Conservation (phyloP, 1,284 basidiomycete genomes). For the Malassezia obtusa region DNA sequence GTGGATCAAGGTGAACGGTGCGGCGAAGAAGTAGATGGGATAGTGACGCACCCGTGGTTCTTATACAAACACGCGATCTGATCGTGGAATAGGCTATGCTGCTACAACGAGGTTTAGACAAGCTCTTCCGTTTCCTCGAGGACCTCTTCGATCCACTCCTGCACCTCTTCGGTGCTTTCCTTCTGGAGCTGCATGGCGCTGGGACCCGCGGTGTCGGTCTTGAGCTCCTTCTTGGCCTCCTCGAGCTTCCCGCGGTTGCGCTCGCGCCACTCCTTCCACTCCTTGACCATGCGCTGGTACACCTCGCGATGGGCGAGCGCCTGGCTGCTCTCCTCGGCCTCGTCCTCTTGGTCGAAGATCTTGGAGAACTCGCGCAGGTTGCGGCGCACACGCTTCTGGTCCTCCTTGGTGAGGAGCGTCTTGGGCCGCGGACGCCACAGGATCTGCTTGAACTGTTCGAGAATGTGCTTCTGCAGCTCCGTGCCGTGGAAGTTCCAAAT, state of each 20-base stretch:
- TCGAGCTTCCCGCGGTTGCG: conserved; percentile 31
- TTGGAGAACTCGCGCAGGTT: conserved; percentile 87
- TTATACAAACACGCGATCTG: neutral
- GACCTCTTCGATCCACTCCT: conserved; percentile 48
- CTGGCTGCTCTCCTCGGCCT: conserved; percentile 84
- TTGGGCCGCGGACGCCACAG: conserved; percentile 91
- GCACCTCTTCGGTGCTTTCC: conserved; percentile 42
- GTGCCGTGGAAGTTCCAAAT: conserved; percentile 97
- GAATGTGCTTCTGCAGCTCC: conserved; percentile 75
- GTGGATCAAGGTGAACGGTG: conserved; percentile 46
- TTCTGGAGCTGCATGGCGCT: conserved; percentile 34
- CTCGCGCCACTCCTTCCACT: conserved; percentile 89
- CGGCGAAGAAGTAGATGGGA: conserved; percentile 25
- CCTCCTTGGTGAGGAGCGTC: conserved; percentile 74
- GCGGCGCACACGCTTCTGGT: conserved; percentile 76
- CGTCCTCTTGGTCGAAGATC: conserved; percentile 91
- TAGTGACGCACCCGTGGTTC: neutral
- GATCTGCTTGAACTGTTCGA: conserved; percentile 97
- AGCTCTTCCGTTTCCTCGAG: conserved; percentile 46
- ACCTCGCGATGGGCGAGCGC: conserved; percentile 85
- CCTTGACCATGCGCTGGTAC: conserved; percentile 82
- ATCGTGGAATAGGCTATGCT: neutral
- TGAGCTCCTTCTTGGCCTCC: conserved; percentile 26
- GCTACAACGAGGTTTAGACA: neutral
- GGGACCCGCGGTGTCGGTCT: conserved; percentile 24